phyloP scores from a whole-genome alignment of 2,329 filamentous ascomycete genomes.

The Orbilia quercus region DNA sequence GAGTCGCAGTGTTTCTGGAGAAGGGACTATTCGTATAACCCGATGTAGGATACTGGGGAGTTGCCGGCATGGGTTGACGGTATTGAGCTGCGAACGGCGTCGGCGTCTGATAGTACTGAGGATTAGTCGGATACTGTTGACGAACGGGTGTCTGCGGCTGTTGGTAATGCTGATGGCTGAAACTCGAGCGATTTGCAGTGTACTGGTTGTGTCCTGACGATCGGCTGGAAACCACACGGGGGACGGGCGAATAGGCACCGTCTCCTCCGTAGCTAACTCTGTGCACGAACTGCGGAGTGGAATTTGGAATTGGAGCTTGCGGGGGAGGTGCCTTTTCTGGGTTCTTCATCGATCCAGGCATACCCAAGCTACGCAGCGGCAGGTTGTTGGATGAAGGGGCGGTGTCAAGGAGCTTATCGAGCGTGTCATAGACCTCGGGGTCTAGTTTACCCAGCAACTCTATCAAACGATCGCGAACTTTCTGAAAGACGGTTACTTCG shows the following conservation, averaged over 20 bases:
- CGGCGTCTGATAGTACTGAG: constrained; percentile 22
- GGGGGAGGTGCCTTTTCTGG: constrained; percentile 33
- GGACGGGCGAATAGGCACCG: constrained; percentile 28
- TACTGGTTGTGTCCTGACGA: constrained; percentile 43
- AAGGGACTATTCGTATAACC: constrained; percentile 44
- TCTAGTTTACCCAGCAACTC: constrained; percentile 30
- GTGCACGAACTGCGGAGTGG: constrained; percentile 32
- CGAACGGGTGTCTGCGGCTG: constrained; percentile 35
- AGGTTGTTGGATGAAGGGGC: background rate
- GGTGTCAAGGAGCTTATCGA: constrained; percentile 18
- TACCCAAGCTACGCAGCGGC: background rate
- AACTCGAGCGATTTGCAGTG: constrained; percentile 39
- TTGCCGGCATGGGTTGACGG: constrained; percentile 25
- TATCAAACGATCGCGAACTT: constrained; percentile 1
- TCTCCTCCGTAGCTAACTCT: constrained; percentile 40
- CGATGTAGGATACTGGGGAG: constrained; percentile 31
- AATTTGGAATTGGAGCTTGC: constrained; percentile 17
- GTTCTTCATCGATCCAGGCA: constrained; percentile 31
- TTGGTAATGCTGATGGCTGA: constrained; percentile 29
- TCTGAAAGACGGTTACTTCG: constrained; percentile 14
- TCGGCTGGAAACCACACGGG: constrained; percentile 37
- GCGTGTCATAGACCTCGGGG: constrained; percentile 19
- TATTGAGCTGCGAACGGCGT: constrained; percentile 39
- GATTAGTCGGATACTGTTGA: constrained; percentile 24
- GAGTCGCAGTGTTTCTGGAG: constrained; percentile 25